These are phyloP conservation scores for Agrocybe praecox DNA, from an alignment of 768 basidiomycete species.

Conservation along the genomic window DNA sequence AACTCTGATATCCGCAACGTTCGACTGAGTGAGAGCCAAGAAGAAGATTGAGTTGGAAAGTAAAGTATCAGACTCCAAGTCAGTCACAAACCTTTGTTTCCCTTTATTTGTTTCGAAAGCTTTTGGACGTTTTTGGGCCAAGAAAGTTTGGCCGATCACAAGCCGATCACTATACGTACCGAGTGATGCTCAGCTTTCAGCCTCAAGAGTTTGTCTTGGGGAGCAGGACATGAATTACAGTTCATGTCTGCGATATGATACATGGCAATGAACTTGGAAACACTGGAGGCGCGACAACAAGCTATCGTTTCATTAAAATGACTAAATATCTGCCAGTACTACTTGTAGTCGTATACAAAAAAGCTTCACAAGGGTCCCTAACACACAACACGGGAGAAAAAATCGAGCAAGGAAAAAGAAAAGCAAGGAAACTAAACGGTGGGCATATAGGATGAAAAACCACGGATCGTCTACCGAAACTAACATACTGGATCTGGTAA, in stretches of 20 bases:
- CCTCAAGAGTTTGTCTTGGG: no score
- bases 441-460: not conserved
- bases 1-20: conserved; percentile 1
- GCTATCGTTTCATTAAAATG: no score
- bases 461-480: not conserved
- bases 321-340: no score
- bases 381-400: not conserved
- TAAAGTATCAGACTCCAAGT: not conserved
- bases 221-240: no score
- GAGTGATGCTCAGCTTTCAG: not conserved
- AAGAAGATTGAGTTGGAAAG: not conserved
- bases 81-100: conserved; percentile 7
- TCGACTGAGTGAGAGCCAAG: not conserved
- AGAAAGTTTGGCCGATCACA: conserved; percentile 12
- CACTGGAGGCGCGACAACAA: no score
- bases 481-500: not conserved
- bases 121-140: conserved; percentile 1
- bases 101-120: conserved; percentile 4
- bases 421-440: not conserved
- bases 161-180: not conserved
- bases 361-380: not conserved
- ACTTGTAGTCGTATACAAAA: no score
- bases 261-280: no score
- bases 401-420: not conserved
- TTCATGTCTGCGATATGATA: no score